Conservation (phyloP, 148 eudicot genomes). For the Drosera capensis region DNA sequence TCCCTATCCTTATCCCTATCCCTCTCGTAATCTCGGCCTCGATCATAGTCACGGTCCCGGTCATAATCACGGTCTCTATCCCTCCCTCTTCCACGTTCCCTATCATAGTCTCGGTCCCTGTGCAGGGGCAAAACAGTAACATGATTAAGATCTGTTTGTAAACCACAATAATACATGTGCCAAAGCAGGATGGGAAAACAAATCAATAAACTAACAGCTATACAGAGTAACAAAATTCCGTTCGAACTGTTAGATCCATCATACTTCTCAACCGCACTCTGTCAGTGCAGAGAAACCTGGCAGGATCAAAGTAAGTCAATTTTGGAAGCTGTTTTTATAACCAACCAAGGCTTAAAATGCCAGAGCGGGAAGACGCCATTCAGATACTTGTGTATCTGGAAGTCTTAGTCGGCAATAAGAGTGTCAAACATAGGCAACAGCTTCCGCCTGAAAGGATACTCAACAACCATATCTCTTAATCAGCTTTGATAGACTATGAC, state of each 20-base stretch:
- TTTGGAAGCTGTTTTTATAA: constrained; percentile 8
- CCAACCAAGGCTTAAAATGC: constrained; percentile 7
- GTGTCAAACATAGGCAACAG: constrained; percentile 1
- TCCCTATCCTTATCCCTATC: constrained; percentile 31
- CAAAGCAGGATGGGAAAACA: too few species aligned
- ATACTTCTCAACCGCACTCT: constrained; percentile 11
- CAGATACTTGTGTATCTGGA: background rate
- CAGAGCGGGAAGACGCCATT: background rate
- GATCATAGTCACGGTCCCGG: constrained; percentile 21
- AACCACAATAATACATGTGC: too few species aligned
- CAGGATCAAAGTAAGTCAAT: constrained; percentile 3
- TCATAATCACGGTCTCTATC: constrained; percentile 11
- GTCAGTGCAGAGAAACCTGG: constrained; percentile 13
- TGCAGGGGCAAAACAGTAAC: too few species aligned
- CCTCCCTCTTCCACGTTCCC: constrained; percentile 28
- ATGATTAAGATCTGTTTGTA: too few species aligned
- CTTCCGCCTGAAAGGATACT: constrained; percentile 6
- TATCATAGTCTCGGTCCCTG: constrained; percentile 45
- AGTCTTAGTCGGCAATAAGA: background rate
- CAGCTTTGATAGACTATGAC: too few species aligned
- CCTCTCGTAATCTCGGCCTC: constrained; percentile 37
- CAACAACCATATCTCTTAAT: too few species aligned
- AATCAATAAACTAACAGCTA: too few species aligned
- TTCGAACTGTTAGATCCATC: constrained; percentile 9
- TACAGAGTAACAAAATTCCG: too few species aligned